phyloP scores from a whole-genome alignment of 2,329 filamentous ascomycete species.

The Trichothecium roseum region DNA sequence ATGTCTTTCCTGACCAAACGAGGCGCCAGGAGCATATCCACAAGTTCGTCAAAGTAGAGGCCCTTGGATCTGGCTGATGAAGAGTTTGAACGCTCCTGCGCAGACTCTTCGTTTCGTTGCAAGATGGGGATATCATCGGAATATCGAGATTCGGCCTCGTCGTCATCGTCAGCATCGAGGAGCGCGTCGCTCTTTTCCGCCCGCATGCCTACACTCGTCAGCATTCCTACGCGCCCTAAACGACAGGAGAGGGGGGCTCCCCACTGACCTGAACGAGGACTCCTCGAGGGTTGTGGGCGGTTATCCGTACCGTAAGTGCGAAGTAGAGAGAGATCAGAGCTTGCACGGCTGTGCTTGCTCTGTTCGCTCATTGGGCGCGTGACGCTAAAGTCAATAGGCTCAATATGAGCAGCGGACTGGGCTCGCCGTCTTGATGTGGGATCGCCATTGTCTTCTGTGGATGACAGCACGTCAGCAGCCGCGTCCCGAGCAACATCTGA shows the following conservation, averaged over 20 bases:
- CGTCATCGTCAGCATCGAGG: conserved; percentile 60
- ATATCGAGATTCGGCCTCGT: conserved; percentile 55
- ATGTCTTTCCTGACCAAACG: conserved; percentile 78
- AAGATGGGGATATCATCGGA: conserved; percentile 59
- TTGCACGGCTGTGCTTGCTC: conserved; percentile 59
- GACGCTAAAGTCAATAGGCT: conserved; percentile 36
- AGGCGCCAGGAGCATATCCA: conserved; percentile 75
- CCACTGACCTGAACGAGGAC: conserved; percentile 17
- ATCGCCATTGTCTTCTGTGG: conserved; percentile 30
- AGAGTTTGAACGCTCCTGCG: conserved; percentile 24
- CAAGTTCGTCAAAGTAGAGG: conserved; percentile 57
- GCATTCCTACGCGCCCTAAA: conserved; percentile 6
- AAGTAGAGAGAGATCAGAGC: conserved; percentile 56
- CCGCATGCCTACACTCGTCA: background rate
- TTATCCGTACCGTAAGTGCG: conserved; percentile 33
- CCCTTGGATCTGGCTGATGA: conserved; percentile 39
- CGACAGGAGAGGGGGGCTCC: conserved; percentile 12
- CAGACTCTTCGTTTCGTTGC: conserved; percentile 54
- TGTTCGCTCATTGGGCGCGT: conserved; percentile 47
- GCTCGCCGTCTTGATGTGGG: conserved; percentile 41
- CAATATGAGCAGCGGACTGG: conserved; percentile 51
- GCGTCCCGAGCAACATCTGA: conserved; percentile 9
- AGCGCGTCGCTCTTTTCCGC: conserved; percentile 33
- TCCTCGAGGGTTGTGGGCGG: conserved; percentile 19
- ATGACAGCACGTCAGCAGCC: background rate